Percentiles rank a stretch among this genome's conserved stretches.
phyloP scores from a whole-genome alignment of 768 basidiomycete genomes.

The Suillus clintonianus region DNA sequence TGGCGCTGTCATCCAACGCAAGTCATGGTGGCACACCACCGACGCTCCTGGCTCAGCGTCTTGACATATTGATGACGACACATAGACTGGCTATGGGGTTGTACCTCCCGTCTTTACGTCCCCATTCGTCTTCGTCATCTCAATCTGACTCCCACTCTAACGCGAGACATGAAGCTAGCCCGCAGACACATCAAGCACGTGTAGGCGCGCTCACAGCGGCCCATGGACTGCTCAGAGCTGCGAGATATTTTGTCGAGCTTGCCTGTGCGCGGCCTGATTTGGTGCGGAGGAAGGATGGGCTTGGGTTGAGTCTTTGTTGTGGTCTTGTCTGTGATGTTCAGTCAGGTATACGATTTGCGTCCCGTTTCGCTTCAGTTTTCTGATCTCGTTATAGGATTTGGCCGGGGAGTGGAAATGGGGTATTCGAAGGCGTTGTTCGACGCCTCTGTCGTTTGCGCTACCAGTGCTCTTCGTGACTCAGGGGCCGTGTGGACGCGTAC shows the following conservation, averaged over 20 bases:
- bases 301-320: not conserved
- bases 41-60: conserved; percentile 50
- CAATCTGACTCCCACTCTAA: conserved; percentile 18
- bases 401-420: not conserved
- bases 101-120: conserved; percentile 67
- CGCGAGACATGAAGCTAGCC: conserved; percentile 10
- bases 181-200: conserved; percentile 48
- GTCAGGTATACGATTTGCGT: not conserved
- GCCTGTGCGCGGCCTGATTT: not conserved
- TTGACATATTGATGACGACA: conserved; percentile 61
- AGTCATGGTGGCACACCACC: conserved; percentile 29
- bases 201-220: conserved; percentile 66
- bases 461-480: conserved; percentile 59
- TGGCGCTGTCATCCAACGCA: conserved; percentile 7
- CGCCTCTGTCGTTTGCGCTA: conserved; percentile 64
- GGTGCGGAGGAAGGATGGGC: not conserved
- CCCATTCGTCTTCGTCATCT: conserved; percentile 5
- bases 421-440: conserved; percentile 56
- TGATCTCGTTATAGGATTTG: not conserved
- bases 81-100: conserved; percentile 62
- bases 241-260: not conserved
- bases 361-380: not conserved
- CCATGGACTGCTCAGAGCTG: conserved; percentile 32
- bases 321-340: not conserved
- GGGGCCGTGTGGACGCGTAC: conserved; percentile 45